phyloP scores from a whole-genome alignment of 1,284 basidiomycete genomes.

The Phaffia rhodozyma region DNA sequence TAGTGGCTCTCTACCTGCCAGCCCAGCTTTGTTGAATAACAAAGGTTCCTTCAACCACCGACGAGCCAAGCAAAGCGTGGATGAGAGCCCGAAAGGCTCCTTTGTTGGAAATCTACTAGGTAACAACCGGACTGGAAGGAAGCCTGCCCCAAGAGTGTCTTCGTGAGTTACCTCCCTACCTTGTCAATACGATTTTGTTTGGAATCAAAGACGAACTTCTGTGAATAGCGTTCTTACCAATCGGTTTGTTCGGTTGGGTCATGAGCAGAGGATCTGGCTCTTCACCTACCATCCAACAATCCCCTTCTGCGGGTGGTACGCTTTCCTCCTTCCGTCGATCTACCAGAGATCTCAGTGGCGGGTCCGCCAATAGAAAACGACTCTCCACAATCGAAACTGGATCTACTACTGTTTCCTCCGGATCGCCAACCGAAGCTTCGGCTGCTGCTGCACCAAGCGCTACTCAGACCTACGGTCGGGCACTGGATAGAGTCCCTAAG shows the following conservation, averaged over 20 bases:
- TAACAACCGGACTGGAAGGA: conserved; percentile 49
- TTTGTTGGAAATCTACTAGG: conserved; percentile 53
- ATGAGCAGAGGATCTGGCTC: conserved; percentile 2
- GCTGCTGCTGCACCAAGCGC: conserved; percentile 50
- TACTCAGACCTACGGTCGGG: conserved; percentile 28
- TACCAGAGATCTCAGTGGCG: conserved; percentile 21
- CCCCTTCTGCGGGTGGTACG: conserved; percentile 19
- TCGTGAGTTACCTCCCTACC: conserved; percentile 35
- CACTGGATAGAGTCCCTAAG: conserved; percentile 74
- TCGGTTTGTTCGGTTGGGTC: background rate
- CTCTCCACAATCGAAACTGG: conserved; percentile 30
- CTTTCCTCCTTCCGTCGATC: conserved; percentile 21
- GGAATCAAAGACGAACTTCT: background rate
- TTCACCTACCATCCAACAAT: conserved; percentile 1
- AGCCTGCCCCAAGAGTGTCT: conserved; percentile 62
- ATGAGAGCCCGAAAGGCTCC: conserved; percentile 31
- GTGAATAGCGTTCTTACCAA: background rate
- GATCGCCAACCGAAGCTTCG: conserved; percentile 22
- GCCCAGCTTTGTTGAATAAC: conserved; percentile 22
- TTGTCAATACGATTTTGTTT: background rate
- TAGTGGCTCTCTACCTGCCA: background rate
- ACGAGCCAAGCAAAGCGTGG: conserved; percentile 32
- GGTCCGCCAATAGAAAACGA: conserved; percentile 13
- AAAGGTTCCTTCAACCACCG: conserved; percentile 33
- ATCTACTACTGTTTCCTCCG: conserved; percentile 11